Conservation (phyloP, 139 green algal species). For the Haematococcus sp. region DNA sequence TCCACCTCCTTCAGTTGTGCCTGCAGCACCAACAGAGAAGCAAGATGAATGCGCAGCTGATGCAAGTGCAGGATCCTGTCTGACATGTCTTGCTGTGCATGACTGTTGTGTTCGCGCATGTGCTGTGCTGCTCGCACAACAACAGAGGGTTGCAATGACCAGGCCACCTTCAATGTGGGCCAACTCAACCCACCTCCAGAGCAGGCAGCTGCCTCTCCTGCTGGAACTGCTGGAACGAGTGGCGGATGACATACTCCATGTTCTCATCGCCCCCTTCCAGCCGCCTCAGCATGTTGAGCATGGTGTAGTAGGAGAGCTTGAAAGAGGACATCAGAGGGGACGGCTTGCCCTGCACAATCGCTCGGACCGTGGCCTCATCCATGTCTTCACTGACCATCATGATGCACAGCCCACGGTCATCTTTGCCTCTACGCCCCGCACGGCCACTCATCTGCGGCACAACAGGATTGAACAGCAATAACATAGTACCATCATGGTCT, state of each 20-base stretch:
- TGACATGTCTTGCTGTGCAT: too few relatives aligned
- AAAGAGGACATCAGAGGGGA: constrained; percentile 41
- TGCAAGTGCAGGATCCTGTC: too few relatives aligned
- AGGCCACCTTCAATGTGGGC: background rate
- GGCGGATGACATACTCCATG: constrained; percentile 87
- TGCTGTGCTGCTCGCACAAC: too few relatives aligned
- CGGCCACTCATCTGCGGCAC: constrained; percentile 88
- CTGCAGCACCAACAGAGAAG: constrained; percentile 29
- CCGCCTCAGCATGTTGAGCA: constrained; percentile 85
- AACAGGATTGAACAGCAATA: background rate
- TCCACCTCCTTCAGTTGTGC: constrained; percentile 41
- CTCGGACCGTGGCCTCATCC: constrained; percentile 38
- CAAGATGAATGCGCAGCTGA: too few relatives aligned
- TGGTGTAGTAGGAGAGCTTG: constrained; percentile 54
- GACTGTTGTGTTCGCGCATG: too few relatives aligned
- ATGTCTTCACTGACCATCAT: constrained; percentile 81
- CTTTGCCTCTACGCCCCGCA: constrained; percentile 88
- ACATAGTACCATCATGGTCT: too few relatives aligned
- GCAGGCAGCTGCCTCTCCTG: constrained; percentile 63
- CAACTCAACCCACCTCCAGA: constrained; percentile 36
- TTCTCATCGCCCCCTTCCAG: constrained; percentile 70
- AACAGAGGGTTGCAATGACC: background rate
- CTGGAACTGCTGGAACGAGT: constrained; percentile 96
- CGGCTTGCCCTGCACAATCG: constrained; percentile 54
- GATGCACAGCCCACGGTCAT: constrained; percentile 86